phyloP scores from a whole-genome alignment of 768 basidiomycete genomes.

The Astraeus odoratus region DNA sequence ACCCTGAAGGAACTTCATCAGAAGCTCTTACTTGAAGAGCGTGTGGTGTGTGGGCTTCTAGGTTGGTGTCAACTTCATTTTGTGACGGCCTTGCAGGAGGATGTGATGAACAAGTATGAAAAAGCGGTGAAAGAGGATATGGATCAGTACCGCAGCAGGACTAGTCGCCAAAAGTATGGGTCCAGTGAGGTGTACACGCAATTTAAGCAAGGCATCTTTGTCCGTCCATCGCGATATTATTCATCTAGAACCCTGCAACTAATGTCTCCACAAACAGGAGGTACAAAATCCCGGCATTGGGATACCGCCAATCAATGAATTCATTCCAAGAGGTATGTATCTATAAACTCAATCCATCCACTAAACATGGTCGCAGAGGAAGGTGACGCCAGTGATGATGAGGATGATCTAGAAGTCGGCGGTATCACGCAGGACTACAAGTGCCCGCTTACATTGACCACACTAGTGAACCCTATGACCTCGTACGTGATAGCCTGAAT shows the following conservation, averaged over 20 bases:
- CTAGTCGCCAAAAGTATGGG: slow-evolving; percentile 73
- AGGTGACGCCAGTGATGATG: slow-evolving; percentile 75
- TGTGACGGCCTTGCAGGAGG: slow-evolving; percentile 32
- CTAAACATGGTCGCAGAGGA: slow-evolving; percentile 43
- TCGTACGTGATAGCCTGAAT: slow-evolving; percentile 48
- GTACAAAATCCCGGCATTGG: slow-evolving; percentile 53
- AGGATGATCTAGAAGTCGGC: slow-evolving; percentile 86
- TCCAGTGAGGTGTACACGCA: slow-evolving; percentile 50
- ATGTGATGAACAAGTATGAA: slow-evolving; percentile 47
- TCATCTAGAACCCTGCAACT: slow-evolving; percentile 3
- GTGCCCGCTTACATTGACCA: slow-evolving; percentile 71
- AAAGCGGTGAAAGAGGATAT: slow-evolving; percentile 34
- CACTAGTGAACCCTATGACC: slow-evolving; percentile 67
- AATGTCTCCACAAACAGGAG: slow-evolving; percentile 40
- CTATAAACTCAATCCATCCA: neutral
- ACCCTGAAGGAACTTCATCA: slow-evolving; percentile 53
- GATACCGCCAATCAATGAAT: slow-evolving; percentile 73
- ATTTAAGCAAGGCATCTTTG: slow-evolving; percentile 65
- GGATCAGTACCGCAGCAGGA: slow-evolving; percentile 49
- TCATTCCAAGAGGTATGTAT: slow-evolving; percentile 58
- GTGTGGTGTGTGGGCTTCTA: slow-evolving; percentile 44
- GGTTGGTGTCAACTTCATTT: neutral
- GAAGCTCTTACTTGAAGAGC: slow-evolving; percentile 44
- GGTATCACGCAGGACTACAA: slow-evolving; percentile 78
- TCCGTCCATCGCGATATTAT: slow-evolving; percentile 27